Percentiles rank a stretch among this genome's conserved stretches.
Conservation (phyloP, 257 asterid genomes). For the Ehretia macrophylla region DNA sequence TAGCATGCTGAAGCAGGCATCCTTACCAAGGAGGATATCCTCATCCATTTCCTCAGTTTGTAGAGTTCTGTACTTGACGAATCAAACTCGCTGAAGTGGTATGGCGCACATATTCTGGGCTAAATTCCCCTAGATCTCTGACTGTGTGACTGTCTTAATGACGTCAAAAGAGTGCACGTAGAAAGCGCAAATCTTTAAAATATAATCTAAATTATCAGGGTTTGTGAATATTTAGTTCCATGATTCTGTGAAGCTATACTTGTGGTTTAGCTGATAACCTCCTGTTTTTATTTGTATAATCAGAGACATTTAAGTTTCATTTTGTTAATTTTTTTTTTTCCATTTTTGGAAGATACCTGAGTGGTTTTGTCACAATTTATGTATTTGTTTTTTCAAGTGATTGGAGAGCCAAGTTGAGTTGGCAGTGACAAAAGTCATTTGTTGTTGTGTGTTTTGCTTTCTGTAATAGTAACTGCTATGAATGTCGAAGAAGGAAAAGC, state of each 20-base stretch:
- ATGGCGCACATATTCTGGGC: no score
- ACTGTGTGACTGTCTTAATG: no score
- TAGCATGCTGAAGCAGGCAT: conserved; percentile 17
- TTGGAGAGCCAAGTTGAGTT: not conserved
- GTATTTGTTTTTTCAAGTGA: no score
- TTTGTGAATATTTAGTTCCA: not conserved
- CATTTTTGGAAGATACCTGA: not conserved
- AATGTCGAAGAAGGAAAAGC: no score
- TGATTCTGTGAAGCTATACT: not conserved
- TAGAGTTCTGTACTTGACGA: no score
- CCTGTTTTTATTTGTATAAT: no score
- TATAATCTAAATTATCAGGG: not conserved
- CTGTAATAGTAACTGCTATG: no score
- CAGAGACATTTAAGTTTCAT: not conserved
- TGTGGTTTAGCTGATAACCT: not conserved
- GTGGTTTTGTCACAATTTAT: not conserved
- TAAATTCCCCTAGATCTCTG: no score
- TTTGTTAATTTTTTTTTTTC: no score
- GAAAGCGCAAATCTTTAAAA: no score
- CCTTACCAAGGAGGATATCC: conserved; percentile 12
- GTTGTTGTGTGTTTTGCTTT: not conserved
- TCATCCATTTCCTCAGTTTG: not conserved
- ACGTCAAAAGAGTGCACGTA: no score
- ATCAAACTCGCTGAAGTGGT: no score
- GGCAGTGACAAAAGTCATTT: not conserved